Percentiles rank a stretch among this genome's conserved stretches.
phyloP scores from a whole-genome alignment of 2,329 filamentous ascomycete genomes.

The Pezicula carpinea region DNA sequence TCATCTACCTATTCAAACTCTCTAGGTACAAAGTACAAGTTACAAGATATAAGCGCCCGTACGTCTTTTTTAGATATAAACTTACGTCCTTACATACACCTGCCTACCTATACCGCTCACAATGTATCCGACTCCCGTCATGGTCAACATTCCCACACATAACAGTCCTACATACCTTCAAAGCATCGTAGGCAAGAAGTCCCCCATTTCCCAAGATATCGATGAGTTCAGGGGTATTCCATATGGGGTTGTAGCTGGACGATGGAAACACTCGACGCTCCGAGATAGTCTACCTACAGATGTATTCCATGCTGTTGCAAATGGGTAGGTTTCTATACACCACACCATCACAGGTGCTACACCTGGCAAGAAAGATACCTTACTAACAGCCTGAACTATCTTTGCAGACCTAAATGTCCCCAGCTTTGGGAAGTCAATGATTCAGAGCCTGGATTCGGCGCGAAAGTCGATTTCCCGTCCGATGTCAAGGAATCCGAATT shows the following conservation, averaged over 20 bases:
- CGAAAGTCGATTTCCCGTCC: conserved; percentile 3
- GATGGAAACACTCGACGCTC: conserved; percentile 7
- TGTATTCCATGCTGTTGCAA: conserved; percentile 1
- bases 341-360: no score
- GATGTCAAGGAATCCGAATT: conserved; percentile 6
- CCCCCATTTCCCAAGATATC: conserved; percentile 2
- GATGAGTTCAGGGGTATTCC: conserved; percentile 10
- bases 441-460: conserved; percentile 1
- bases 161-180: not conserved
- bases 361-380: no score
- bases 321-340: conserved; percentile 8
- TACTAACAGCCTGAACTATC: no score
- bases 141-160: not conserved
- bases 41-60: no score
- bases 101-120: no score
- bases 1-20: no score
- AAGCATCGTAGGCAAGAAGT: conserved; percentile 4
- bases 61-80: no score
- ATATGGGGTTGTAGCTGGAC: conserved; percentile 4
- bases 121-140: not conserved
- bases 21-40: no score
- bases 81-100: no score
- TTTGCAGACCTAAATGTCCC: conserved; percentile 7
- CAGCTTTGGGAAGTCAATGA: conserved; percentile 3
- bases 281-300: conserved; percentile 1